Evolutionary conservation across 345 rosid genomes (phyloP).

Genomic region (Ailanthus altissimus): DNA sequence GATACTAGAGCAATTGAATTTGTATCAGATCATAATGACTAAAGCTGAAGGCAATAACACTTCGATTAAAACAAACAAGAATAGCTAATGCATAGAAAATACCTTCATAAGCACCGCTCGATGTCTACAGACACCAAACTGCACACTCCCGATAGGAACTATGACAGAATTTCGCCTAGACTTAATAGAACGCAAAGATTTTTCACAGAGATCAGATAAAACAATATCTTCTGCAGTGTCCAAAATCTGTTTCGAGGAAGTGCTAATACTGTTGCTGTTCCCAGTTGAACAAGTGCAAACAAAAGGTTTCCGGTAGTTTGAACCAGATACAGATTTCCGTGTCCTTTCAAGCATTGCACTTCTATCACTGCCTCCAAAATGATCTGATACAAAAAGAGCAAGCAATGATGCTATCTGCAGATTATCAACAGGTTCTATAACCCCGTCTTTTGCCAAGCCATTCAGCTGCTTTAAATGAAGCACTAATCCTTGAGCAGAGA

Average conservation of each 20-base stretch:
- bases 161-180: constrained; percentile 62
- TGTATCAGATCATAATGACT: constrained; percentile 24
- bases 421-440: constrained; percentile 43
- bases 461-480: constrained; percentile 54
- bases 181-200: constrained; percentile 67
- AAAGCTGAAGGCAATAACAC: constrained; percentile 10
- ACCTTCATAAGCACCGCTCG: constrained; percentile 96
- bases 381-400: constrained; percentile 94
- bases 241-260: constrained; percentile 38
- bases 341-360: constrained; percentile 62
- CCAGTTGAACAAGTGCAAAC: constrained; percentile 93
- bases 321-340: constrained; percentile 75
- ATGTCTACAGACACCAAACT: constrained; percentile 93
- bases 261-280: constrained; percentile 41
- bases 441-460: constrained; percentile 45
- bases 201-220: constrained; percentile 80
- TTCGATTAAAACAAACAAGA: constrained; percentile 3
- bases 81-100: background rate
- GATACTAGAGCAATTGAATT: constrained; percentile 52
- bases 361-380: constrained; percentile 96
- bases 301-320: constrained; percentile 83
- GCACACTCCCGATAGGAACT: constrained; percentile 82
- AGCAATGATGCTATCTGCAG: constrained; percentile 73
- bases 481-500: constrained; percentile 72
- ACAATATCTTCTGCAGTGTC: constrained; percentile 50